Evolutionary conservation across 176 grass and related monocot genomes (phyloP).

Genomic region (Triticum urartu): DNA sequence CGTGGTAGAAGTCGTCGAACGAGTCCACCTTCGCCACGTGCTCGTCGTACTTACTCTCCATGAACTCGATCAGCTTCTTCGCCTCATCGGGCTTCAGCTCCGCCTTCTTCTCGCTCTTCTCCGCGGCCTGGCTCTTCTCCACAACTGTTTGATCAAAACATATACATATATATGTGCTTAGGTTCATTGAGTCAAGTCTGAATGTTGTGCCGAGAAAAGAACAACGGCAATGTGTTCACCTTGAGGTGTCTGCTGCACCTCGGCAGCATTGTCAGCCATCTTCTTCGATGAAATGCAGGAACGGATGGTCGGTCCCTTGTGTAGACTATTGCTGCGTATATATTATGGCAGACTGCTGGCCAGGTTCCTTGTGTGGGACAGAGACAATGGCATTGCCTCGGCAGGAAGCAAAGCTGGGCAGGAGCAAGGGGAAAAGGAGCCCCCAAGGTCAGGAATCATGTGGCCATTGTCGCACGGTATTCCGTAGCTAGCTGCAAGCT

Average conservation of each 20-base stretch:
- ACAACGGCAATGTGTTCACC: background rate
- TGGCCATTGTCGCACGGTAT: slow-evolving; percentile 20
- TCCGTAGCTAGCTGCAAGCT: background rate
- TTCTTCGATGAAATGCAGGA: background rate
- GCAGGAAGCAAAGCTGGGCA: slow-evolving; percentile 45
- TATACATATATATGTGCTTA: no score
- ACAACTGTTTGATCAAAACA: no score
- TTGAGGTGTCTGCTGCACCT: background rate
- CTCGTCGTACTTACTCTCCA: slow-evolving; percentile 18
- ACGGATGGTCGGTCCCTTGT: background rate
- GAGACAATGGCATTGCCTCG: slow-evolving; percentile 32
- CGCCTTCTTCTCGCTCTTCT: slow-evolving; percentile 17
- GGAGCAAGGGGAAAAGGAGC: background rate
- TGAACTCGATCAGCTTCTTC: slow-evolving; percentile 18
- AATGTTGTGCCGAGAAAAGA: no score
- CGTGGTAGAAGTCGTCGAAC: slow-evolving; percentile 61
- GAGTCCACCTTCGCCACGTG: background rate
- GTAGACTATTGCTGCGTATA: background rate
- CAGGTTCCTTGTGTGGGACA: slow-evolving; percentile 41
- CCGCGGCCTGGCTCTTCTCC: background rate
- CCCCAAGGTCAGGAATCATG: slow-evolving; percentile 20
- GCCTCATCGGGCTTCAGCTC: slow-evolving; percentile 11
- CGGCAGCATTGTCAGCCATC: background rate
- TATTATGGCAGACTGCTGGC: background rate
- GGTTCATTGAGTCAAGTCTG: no score